Evolutionary conservation across 345 rosid genomes (phyloP).

Genomic region (Laguncularia racemosa): DNA sequence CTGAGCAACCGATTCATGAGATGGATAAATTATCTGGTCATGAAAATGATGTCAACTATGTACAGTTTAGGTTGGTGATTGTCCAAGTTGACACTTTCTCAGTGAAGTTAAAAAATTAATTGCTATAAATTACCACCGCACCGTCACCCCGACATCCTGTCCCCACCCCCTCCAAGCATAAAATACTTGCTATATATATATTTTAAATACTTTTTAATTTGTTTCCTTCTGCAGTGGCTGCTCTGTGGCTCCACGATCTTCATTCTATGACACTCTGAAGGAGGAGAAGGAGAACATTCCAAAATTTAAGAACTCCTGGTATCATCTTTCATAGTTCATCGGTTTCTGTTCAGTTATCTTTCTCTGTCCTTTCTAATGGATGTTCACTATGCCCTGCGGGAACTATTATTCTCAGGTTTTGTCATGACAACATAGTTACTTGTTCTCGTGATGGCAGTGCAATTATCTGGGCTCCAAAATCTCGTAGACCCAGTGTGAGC

Average conservation of each 20-base stretch:
- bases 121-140: too few species aligned
- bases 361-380: background rate
- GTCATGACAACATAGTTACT: slow-evolving; percentile 93
- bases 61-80: slow-evolving; percentile 73
- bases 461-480: slow-evolving; percentile 90
- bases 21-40: slow-evolving; percentile 88
- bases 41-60: slow-evolving; percentile 96
- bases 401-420: slow-evolving; percentile 49
- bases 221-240: slow-evolving; percentile 68
- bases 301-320: slow-evolving; percentile 92
- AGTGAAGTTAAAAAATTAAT: too few species aligned
- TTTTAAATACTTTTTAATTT: too few species aligned
- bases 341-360: background rate
- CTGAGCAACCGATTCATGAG: slow-evolving; percentile 83
- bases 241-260: slow-evolving; percentile 72
- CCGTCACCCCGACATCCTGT: too few species aligned
- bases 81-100: slow-evolving; percentile 1
- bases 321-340: background rate
- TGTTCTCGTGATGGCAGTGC: slow-evolving; percentile 99
- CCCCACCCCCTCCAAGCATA: too few species aligned
- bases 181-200: slow-evolving; percentile 6
- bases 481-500: slow-evolving; percentile 85
- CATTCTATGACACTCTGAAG: slow-evolving; percentile 57
- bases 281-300: slow-evolving; percentile 94
- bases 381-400: slow-evolving; percentile 4